These are phyloP conservation scores for Lentinula novae-zelandiae DNA, from an alignment of 1,284 basidiomycete species.

Conservation along the genomic window DNA sequence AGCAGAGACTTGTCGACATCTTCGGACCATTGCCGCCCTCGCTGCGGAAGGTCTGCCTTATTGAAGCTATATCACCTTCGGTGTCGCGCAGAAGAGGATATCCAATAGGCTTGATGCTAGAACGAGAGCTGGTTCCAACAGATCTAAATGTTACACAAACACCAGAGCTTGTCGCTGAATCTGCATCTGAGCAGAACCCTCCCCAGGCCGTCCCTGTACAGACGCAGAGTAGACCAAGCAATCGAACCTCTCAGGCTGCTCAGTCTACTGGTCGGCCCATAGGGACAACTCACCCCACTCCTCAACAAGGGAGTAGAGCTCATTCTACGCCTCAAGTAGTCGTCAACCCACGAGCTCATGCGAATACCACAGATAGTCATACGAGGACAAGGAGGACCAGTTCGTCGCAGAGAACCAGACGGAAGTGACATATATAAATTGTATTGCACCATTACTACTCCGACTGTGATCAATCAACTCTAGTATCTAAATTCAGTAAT, in stretches of 20 bases:
- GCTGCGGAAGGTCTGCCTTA: background rate
- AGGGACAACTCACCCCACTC: background rate
- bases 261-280: background rate
- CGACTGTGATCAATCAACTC: too few relatives aligned
- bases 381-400: too few relatives aligned
- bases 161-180: too few relatives aligned
- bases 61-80: background rate
- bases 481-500: too few relatives aligned
- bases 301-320: background rate
- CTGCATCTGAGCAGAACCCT: too few relatives aligned
- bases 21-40: constrained; percentile 1
- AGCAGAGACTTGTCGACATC: background rate
- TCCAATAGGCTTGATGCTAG: background rate
- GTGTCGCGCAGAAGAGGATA: background rate
- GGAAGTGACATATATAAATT: too few relatives aligned
- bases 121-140: background rate
- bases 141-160: background rate
- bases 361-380: too few relatives aligned
- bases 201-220: background rate
- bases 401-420: too few relatives aligned
- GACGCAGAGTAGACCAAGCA: background rate
- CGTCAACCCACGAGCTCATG: too few relatives aligned
- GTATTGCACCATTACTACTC: too few relatives aligned
- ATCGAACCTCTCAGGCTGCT: background rate
- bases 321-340: too few relatives aligned